Evolutionary conservation across 2,329 filamentous ascomycete species (phyloP).

Genomic region (Aschersonia sp.): DNA sequence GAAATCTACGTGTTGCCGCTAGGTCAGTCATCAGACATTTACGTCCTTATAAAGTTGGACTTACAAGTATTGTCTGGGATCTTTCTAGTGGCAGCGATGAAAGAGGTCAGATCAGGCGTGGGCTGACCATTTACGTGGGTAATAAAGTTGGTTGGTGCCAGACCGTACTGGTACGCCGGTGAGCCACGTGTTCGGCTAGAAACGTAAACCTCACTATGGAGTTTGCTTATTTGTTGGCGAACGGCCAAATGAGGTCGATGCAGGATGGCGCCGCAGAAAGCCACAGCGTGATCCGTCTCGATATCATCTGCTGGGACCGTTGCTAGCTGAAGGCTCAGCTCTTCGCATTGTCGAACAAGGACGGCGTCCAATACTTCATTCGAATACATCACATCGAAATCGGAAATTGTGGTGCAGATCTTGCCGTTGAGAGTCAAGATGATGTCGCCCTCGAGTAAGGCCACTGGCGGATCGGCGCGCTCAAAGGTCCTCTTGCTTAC

Average conservation of each 20-base stretch:
- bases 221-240: conserved; percentile 88
- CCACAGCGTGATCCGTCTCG: conserved; percentile 82
- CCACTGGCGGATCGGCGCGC: conserved; percentile 30
- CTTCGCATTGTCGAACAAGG: conserved; percentile 72
- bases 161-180: conserved; percentile 76
- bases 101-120: conserved; percentile 69
- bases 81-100: conserved; percentile 67
- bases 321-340: conserved; percentile 61
- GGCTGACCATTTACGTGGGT: conserved; percentile 84
- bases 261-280: conserved; percentile 88
- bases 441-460: conserved; percentile 80
- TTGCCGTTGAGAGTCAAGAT: conserved; percentile 82
- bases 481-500: conserved; percentile 77
- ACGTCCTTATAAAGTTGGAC: conserved; percentile 11
- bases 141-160: conserved; percentile 95
- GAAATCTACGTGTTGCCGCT: conserved; percentile 51
- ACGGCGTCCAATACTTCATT: conserved; percentile 70
- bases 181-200: conserved; percentile 73
- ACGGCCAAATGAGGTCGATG: conserved; percentile 94
- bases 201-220: conserved; percentile 94
- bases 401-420: conserved; percentile 82
- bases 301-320: conserved; percentile 83
- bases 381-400: conserved; percentile 94
- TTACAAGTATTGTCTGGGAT: conserved; percentile 90
- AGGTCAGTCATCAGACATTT: conserved; percentile 3